phyloP scores from a whole-genome alignment of 2,329 filamentous ascomycete genomes.

The Colletotrichum musicola region DNA sequence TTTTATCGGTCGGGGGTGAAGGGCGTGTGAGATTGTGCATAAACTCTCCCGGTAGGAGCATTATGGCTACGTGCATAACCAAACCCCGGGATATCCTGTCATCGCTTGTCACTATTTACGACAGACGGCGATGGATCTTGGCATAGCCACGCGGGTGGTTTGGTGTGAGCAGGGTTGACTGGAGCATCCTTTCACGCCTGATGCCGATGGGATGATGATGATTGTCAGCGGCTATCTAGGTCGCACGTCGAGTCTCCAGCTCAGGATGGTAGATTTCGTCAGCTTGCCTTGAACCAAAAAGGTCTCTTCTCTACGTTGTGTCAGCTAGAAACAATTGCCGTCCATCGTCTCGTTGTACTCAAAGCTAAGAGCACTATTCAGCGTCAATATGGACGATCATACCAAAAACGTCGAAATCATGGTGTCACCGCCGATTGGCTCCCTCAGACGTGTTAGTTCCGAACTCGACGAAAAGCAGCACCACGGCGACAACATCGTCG shows the following conservation, averaged over 20 bases:
- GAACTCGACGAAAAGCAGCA: neutral
- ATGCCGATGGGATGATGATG: neutral
- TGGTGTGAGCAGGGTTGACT: neutral
- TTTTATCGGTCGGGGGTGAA: neutral
- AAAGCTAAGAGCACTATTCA: neutral
- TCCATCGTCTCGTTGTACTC: neutral
- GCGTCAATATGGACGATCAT: neutral
- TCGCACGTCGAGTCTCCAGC: neutral
- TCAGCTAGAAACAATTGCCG: neutral
- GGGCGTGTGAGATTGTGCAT: neutral
- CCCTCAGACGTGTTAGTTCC: neutral
- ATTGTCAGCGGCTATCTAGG: neutral
- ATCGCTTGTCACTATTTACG: neutral
- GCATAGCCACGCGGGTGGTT: neutral
- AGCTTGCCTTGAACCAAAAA: too few species aligned
- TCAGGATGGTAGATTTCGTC: too few species aligned
- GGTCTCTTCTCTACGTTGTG: too few species aligned
- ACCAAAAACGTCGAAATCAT: neutral
- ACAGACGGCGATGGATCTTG: neutral
- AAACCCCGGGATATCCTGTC: neutral
- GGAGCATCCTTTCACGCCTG: neutral
- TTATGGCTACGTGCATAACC: slow-evolving; percentile 14
- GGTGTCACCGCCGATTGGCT: neutral
- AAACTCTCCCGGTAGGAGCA: neutral
- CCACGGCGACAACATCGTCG: slow-evolving; percentile 50